Base-by-base conservation (phyloP, 371 early-diverging fungal genomes). In the Mucor velutinosus region DNA sequence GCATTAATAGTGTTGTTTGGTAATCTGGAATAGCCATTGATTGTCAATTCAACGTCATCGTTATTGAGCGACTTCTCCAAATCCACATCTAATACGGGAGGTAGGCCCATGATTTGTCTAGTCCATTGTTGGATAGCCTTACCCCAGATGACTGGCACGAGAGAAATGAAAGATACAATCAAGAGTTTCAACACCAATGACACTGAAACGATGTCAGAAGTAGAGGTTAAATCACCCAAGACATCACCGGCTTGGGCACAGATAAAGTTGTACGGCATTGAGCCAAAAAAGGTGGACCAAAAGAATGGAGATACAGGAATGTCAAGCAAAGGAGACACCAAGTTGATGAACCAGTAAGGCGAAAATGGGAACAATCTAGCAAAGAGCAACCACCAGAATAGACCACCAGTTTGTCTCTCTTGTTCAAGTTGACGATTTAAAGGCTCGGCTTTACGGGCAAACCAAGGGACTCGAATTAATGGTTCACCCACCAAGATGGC, bases 271-370 rank as follows among this genome's bases (percentile, higher is more conserved):
- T 83, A 83, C 7, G 84, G 84, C 71, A 81, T 74, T 0, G 77
- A 76, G 8, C 84, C 84, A 30, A 81, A 69, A 59, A 83, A 76
- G 4, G 80, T 79, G 0, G 84, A 83, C 78, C 78, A 76, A 55
- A 83, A 83, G 64, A 83, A 83, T 6, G 84, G 81, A 14, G 64
- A 35, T 23, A 79, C 74, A 35, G 81, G 77, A n/a, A 83, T 72
- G 49, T 73, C 75, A 11, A 83, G 61, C 27, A 83, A 71, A 25
- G 84, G 81, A 11, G 84, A 79, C 14, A 76, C 66, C 78, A 83
- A 73, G 57, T 83, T 83, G 57, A 83, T 83, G 63, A 83, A 78
- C 83, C 84, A 83, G 60, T 83, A 83, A n/a, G 84, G 84, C 15
- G 81, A 72, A 64, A 83, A 81, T 15, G 84, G 84, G 41, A 83